Conservation (phyloP, 345 rosid species). For the Arabis hirsuta region DNA sequence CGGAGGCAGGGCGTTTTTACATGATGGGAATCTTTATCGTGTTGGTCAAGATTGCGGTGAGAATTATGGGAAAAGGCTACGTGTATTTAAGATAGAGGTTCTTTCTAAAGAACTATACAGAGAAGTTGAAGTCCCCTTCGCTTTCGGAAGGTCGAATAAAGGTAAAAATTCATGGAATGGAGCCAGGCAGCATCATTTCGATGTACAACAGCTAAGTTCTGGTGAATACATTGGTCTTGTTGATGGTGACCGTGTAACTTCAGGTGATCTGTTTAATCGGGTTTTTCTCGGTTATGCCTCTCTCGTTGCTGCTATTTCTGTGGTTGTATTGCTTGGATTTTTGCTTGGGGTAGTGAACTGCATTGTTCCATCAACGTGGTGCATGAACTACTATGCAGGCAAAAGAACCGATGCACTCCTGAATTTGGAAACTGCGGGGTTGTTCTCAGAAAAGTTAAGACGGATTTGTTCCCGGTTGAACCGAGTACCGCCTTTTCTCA, state of each 20-base stretch:
- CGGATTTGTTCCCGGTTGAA: conserved; percentile 75
- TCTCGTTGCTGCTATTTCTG: conserved; percentile 56
- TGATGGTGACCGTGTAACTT: conserved; percentile 89
- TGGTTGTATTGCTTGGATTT: conserved; percentile 61
- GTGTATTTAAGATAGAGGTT: conserved; percentile 64
- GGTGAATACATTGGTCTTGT: conserved; percentile 82
- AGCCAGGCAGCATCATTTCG: conserved; percentile 83
- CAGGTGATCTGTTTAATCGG: conserved; percentile 67
- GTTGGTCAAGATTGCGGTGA: conserved; percentile 94
- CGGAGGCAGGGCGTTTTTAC: conserved; percentile 82
- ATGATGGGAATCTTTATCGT: conserved; percentile 80
- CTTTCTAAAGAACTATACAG: conserved; percentile 67
- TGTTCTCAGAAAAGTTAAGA: conserved; percentile 66
- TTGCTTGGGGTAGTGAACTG: conserved; percentile 79
- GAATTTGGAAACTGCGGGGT: conserved; percentile 56
- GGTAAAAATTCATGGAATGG: conserved; percentile 89
- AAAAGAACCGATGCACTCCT: conserved; percentile 57
- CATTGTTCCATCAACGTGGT: conserved; percentile 86
- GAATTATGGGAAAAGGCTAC: conserved; percentile 73
- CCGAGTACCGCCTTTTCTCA: conserved; percentile 58
- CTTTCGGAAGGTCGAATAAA: conserved; percentile 55
- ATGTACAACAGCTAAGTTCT: conserved; percentile 72
- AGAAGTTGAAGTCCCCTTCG: conserved; percentile 76
- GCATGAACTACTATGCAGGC: conserved; percentile 60
- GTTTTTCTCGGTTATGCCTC: conserved; percentile 73